Conservation (phyloP, 371 early-diverging fungal genomes). For the Mucor velutinosus region DNA sequence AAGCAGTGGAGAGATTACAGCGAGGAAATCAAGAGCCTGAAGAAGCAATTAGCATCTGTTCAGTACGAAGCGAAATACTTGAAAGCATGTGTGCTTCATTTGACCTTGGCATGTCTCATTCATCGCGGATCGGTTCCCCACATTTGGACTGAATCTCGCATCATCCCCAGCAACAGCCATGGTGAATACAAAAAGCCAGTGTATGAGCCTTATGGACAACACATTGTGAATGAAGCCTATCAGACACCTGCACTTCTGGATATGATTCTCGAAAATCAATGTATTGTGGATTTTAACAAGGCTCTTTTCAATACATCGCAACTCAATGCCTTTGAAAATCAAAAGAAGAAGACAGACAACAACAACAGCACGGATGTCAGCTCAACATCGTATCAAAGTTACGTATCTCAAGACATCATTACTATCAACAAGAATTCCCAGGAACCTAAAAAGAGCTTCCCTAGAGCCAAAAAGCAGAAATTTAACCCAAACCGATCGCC, state of each 20-base stretch:
- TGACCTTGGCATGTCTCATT: constrained; percentile 26
- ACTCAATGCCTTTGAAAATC: not conserved
- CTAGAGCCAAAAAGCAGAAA: constrained; percentile 4
- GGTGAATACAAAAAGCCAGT: constrained; percentile 15
- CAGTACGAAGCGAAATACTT: constrained; percentile 45
- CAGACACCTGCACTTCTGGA: constrained; percentile 23
- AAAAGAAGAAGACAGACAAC: not conserved
- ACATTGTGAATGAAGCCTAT: constrained; percentile 3
- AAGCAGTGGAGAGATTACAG: constrained; percentile 20
- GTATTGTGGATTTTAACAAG: constrained; percentile 19
- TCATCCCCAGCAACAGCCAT: constrained; percentile 20
- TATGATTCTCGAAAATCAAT: constrained; percentile 17
- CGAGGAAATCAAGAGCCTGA: constrained; percentile 26
- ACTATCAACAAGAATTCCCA: constrained; percentile 18
- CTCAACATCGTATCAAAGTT: not conserved
- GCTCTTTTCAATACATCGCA: constrained; percentile 7
- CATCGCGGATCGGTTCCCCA: constrained; percentile 41
- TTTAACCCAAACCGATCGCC: not conserved
- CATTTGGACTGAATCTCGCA: constrained; percentile 34
- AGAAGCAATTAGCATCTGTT: constrained; percentile 20
- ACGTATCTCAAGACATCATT: not conserved
- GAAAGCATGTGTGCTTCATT: constrained; percentile 35
- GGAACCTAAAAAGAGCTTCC: constrained; percentile 12
- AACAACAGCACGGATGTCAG: not conserved
- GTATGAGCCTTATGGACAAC: not conserved